Evolutionary conservation across 1,284 basidiomycete species (phyloP), one percentile per base, ranked within the genome.

Genomic region (Paramarasmius palmivorus): DNA sequence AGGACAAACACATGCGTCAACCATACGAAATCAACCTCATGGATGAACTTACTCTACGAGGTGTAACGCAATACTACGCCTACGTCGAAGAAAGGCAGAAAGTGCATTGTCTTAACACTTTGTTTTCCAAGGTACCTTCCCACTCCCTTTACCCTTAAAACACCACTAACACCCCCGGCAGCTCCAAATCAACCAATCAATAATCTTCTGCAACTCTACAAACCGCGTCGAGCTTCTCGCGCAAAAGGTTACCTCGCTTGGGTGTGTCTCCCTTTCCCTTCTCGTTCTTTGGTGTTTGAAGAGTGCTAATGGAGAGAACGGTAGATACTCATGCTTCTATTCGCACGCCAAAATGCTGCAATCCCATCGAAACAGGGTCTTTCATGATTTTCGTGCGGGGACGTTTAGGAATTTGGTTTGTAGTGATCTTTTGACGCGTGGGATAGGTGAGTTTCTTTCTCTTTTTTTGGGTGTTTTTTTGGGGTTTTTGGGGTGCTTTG

Each of bases 291-390:
- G n/a, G n/a, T n/a, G n/a, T n/a, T n/a, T n/a, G n/a, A n/a, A n/a
- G n/a, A n/a, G n/a, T n/a, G n/a, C n/a, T n/a, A n/a, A n/a, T n/a
- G n/a, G n/a, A n/a, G n/a, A n/a, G n/a, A n/a, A n/a, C n/a, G n/a
- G n/a, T n/a, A n/a, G n/a, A 63, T 99, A 99, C 74, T 98, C 95
- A 48, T 99, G 97, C 80, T 99, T 99, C 84, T 99, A 98, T 82
- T 98, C 96, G 53, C 96, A 99, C 70, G 97, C 96, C 51, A 97
- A 97, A 78, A 99, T 99, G 97, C 88, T 98, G 15, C 97, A 99
- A 75, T 89, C 90, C 34, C 94, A 98, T 73, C 93, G 97, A 59
- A 99, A 99, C 77, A 90, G 96, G 67, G 97, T 99, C 62, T 99
- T 99, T 83, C 97, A 99, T 77, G 96, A 99, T 73, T 99, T 99